Evolutionary conservation across 2,329 filamentous ascomycete species (phyloP).

Genomic region (Camptophora hylomeconis): DNA sequence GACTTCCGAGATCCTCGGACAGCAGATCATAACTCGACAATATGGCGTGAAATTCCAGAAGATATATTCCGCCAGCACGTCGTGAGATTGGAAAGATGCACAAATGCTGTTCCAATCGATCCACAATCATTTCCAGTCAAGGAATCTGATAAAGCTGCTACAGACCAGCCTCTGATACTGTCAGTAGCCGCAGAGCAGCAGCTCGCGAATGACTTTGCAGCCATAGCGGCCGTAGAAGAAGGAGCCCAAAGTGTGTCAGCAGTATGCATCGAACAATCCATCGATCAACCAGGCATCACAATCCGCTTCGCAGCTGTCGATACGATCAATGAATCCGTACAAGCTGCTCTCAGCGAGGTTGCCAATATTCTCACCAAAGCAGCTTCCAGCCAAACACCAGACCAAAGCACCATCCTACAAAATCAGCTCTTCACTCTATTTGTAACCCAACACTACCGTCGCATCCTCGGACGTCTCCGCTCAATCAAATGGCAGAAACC

Average conservation of each 20-base stretch:
- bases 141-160: neutral
- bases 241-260: slow-evolving; percentile 19
- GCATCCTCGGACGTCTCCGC: slow-evolving; percentile 7
- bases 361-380: neutral
- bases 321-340: slow-evolving; percentile 1
- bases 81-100: slow-evolving; percentile 10
- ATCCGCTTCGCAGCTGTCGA: slow-evolving; percentile 9
- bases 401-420: no score
- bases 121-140: slow-evolving; percentile 5
- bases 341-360: neutral
- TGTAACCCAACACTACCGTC: slow-evolving; percentile 1
- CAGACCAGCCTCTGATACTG: slow-evolving; percentile 1
- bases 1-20: no score
- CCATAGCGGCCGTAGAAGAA: slow-evolving; percentile 19
- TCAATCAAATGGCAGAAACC: slow-evolving; percentile 11
- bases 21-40: slow-evolving; percentile 10
- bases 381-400: neutral
- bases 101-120: slow-evolving; percentile 5
- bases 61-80: slow-evolving; percentile 14
- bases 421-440: slow-evolving; percentile 1
- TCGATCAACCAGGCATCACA: slow-evolving; percentile 1
- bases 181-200: slow-evolving; percentile 15
- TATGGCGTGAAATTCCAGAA: slow-evolving; percentile 14
- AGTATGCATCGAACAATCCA: slow-evolving; percentile 20
- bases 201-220: slow-evolving; percentile 21